Base-by-base conservation (phyloP, 169 alveolate species). In the Hepatocystis sp. region DNA sequence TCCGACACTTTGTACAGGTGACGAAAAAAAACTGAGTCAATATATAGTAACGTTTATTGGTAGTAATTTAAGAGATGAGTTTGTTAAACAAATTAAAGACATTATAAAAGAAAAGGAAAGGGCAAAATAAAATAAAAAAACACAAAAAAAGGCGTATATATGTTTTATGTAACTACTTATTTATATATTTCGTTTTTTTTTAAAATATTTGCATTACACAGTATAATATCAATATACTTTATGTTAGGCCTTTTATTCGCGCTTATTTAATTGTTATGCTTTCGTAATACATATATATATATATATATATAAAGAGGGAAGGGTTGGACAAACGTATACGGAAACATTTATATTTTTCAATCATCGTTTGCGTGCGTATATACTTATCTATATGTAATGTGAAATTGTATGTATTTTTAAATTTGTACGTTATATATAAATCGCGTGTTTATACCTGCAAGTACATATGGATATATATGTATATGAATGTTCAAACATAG, bases 21-120 rank as follows among this genome's bases (percentile, higher is more conserved):
- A 71, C 21, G 86, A 71, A 36, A 71, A 71, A 51, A 71, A 56
- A 23, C 34, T 71, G 36, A 71, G 25, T 39, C 86, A 71, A 39
- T 71, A 71, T 40, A 71, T 71, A 1, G 86, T 71, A 2, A 71
- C 86, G 28, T 71, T 71, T 49, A 55, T 71, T 17, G 58, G 71
- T 25, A 71, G 36, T 25, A 25, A 63, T 27, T 71, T 76, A 27
- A 55, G 86, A 19, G 86, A 71, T 56, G 86, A 71, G 25, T 71
- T 71, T 49, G 64, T 71, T 51, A 47, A 51, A 44, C 36, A 71
- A 21, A 71, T 71, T 15, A 58, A 71, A 1, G 15, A 27, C 4
- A 71, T 71, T 61, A 44, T 64, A 40, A 42, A 42, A 27, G 42
- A 63, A 27, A 27, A 17, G n/a, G 19, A 63, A 63, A 5, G 21